Conservation (phyloP, 2,329 filamentous ascomycete genomes). For the Beauveria medogensis region DNA sequence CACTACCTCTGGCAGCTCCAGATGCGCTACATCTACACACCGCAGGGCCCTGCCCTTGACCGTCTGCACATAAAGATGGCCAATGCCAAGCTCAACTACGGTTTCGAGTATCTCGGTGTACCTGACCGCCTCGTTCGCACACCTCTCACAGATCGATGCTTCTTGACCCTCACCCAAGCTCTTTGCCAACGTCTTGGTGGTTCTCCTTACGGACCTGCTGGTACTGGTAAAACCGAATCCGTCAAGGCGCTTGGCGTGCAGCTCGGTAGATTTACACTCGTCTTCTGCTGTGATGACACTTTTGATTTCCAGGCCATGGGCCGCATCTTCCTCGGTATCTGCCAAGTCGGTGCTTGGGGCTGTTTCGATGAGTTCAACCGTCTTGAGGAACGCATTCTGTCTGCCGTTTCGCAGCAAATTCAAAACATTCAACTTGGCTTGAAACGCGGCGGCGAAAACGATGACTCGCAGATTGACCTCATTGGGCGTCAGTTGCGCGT, state of each 20-base stretch:
- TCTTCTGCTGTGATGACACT: constrained; percentile 99
- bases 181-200: constrained; percentile 91
- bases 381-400: constrained; percentile 93
- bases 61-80: constrained; percentile 92
- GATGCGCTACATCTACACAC: constrained; percentile 89
- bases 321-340: constrained; percentile 97
- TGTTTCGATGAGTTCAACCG: constrained; percentile 99
- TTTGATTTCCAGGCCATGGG: constrained; percentile 99
- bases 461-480: constrained; percentile 84
- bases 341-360: constrained; percentile 97
- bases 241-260: constrained; percentile 97
- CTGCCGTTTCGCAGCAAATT: constrained; percentile 96
- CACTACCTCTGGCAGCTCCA: constrained; percentile 92
- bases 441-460: constrained; percentile 73
- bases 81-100: constrained; percentile 89
- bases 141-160: constrained; percentile 94
- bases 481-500: constrained; percentile 86
- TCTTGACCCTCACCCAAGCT: constrained; percentile 93
- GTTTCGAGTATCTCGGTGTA: constrained; percentile 96
- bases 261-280: constrained; percentile 92
- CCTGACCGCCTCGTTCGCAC: constrained; percentile 94
- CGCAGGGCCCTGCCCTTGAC: constrained; percentile 72
- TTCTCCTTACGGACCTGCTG: constrained; percentile 93
- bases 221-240: constrained; percentile 97
- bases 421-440: constrained; percentile 98